A percentile compares a stretch with the other conserved stretches of the same genome.
phyloP scores from a whole-genome alignment of 208 protist species.

The Sergeia podlipaevii region DNA sequence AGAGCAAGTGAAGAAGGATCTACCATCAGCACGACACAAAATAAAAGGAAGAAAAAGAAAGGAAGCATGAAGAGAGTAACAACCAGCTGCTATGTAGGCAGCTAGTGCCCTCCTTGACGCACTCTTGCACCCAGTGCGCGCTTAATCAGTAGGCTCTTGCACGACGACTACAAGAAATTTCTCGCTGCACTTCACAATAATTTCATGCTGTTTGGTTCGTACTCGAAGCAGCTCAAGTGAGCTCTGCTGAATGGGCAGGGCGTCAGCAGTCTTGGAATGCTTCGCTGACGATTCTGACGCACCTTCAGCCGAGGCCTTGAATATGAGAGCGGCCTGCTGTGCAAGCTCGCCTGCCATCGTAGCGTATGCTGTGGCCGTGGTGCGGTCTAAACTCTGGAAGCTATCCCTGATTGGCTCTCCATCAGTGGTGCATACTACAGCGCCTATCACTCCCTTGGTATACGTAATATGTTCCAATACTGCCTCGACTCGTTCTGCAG shows the following conservation, averaged over 20 bases:
- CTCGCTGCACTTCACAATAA: conserved; percentile 71
- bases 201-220: conserved; percentile 58
- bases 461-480: conserved; percentile 85
- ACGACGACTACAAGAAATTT: conserved; percentile 80
- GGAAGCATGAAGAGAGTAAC: not conserved
- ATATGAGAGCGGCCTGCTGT: conserved; percentile 24
- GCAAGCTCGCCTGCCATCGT: conserved; percentile 50
- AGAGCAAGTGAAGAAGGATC: too few species aligned
- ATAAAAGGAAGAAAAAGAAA: conserved; percentile 1
- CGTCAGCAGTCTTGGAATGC: conserved; percentile 1
- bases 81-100: too few species aligned
- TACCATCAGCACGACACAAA: too few species aligned
- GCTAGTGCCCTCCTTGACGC: too few species aligned
- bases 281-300: conserved; percentile 3
- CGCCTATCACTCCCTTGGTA: conserved; percentile 79
- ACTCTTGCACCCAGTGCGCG: not conserved
- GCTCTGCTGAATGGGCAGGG: conserved; percentile 34
- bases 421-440: conserved; percentile 67
- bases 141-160: conserved; percentile 66
- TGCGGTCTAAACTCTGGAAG: conserved; percentile 81
- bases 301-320: conserved; percentile 6
- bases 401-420: conserved; percentile 77
- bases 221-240: conserved; percentile 65
- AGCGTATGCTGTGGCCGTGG: conserved; percentile 42
- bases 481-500: conserved; percentile 54